phyloP scores from a whole-genome alignment of 1,284 basidiomycete genomes.

The Dichomitus squalens region DNA sequence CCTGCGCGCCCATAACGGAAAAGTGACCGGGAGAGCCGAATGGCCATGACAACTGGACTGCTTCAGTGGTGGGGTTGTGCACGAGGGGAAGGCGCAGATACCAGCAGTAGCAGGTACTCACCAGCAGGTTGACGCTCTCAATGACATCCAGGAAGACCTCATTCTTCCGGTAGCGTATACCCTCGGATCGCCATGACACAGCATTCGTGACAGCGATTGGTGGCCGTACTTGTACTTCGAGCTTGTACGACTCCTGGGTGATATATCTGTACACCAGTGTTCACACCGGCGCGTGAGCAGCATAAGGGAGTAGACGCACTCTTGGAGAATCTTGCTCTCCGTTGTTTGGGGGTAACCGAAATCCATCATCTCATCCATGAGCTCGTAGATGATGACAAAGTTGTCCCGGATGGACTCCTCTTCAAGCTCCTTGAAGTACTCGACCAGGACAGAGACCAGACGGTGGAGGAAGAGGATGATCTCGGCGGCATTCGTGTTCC shows the following conservation, averaged over 20 bases:
- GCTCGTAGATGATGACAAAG: conserved; percentile 96
- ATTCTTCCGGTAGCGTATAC: conserved; percentile 98
- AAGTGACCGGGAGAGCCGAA: too few relatives aligned
- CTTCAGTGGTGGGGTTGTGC: too few relatives aligned
- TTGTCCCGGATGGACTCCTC: conserved; percentile 99
- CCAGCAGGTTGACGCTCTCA: conserved; percentile 95
- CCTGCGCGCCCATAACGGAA: too few relatives aligned
- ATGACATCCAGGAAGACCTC: conserved; percentile 99
- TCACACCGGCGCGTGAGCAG: background rate
- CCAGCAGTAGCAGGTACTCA: conserved; percentile 40
- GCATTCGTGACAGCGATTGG: conserved; percentile 99
- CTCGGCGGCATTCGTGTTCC: conserved; percentile 96
- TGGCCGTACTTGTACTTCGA: conserved; percentile 94
- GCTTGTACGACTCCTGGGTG: conserved; percentile 98
- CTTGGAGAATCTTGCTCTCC: conserved; percentile 98
- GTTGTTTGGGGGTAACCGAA: conserved; percentile 99
- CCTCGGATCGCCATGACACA: conserved; percentile 98
- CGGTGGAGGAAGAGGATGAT: conserved; percentile 97
- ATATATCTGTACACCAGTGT: conserved; percentile 72
- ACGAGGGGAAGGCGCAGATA: background rate
- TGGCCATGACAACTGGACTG: too few relatives aligned
- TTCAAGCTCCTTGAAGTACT: conserved; percentile 99
- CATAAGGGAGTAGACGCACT: conserved; percentile 52
- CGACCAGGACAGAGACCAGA: conserved; percentile 85
- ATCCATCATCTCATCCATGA: conserved; percentile 99